Evolutionary conservation across 306 rosid species (phyloP).

Genomic region (Vachellia pachyceras): DNA sequence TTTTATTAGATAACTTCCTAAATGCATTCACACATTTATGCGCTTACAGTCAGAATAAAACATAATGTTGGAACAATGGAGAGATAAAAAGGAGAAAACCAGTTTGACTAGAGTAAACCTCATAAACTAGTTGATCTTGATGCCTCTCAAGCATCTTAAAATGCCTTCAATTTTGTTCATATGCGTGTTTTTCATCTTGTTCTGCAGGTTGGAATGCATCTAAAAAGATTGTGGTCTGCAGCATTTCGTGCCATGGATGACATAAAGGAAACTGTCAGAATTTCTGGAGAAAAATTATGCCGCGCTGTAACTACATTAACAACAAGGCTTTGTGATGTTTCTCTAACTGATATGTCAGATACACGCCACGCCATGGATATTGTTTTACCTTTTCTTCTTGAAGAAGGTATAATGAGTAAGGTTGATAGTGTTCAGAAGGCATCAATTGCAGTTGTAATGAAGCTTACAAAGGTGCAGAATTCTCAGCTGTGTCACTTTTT

Average conservation of each 20-base stretch:
- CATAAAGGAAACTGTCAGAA: conserved; percentile 94
- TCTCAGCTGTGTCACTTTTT: conserved; percentile 23
- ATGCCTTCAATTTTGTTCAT: conserved; percentile 29
- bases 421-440: conserved; percentile 89
- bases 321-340: conserved; percentile 84
- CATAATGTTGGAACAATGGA: conserved; percentile 3
- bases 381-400: conserved; percentile 87
- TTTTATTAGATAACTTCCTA: conserved; percentile 15
- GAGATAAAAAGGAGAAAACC: not conserved
- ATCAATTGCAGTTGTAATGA: conserved; percentile 88
- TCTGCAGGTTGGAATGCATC: conserved; percentile 75
- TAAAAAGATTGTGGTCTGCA: conserved; percentile 78
- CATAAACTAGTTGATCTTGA: conserved; percentile 24
- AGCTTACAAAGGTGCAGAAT: conserved; percentile 87
- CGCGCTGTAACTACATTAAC: conserved; percentile 78
- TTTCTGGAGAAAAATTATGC: conserved; percentile 86
- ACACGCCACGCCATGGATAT: conserved; percentile 86
- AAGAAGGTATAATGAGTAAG: conserved; percentile 92
- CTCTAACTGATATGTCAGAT: conserved; percentile 75
- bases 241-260: conserved; percentile 98
- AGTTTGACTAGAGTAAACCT: conserved; percentile 28
- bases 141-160: conserved; percentile 8
- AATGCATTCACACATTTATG: not conserved
- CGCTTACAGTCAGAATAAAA: not conserved
- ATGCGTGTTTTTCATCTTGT: conserved; percentile 31